These are phyloP conservation scores for Chaetoceros muelleri DNA, from an alignment of 108 stramenopile species.

Conservation along the genomic window DNA sequence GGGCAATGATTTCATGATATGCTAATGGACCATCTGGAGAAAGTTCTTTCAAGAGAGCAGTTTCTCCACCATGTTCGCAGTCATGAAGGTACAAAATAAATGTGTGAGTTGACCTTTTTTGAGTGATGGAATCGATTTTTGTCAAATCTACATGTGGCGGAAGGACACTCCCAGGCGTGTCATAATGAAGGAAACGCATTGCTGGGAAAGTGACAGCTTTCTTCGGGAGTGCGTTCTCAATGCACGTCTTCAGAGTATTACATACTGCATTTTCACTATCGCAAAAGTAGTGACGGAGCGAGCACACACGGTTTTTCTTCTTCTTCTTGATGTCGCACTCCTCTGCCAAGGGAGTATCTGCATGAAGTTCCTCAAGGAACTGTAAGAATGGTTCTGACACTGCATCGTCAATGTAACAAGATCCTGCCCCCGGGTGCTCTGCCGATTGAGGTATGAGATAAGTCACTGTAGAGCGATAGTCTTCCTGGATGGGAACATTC, in stretches of 20 bases:
- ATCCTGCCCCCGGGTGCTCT: slow-evolving; percentile 73
- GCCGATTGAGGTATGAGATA: slow-evolving; percentile 29
- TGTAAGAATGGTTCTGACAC: slow-evolving; percentile 25
- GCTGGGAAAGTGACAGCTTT: slow-evolving; percentile 37
- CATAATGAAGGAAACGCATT: slow-evolving; percentile 66
- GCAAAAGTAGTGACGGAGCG: slow-evolving; percentile 56
- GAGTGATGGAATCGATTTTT: slow-evolving; percentile 31
- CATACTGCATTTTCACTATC: slow-evolving; percentile 41
- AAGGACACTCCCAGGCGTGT: slow-evolving; percentile 27
- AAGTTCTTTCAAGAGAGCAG: slow-evolving; percentile 38
- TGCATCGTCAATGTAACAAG: slow-evolving; percentile 51
- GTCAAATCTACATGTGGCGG: slow-evolving; percentile 67
- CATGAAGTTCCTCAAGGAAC: slow-evolving; percentile 26
- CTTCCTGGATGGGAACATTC: background rate
- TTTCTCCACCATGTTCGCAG: slow-evolving; percentile 57
- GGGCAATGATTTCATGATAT: too few species aligned
- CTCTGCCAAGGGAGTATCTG: slow-evolving; percentile 27
- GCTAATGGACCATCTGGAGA: too few species aligned
- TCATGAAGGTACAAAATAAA: slow-evolving; percentile 63
- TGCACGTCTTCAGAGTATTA: slow-evolving; percentile 12
- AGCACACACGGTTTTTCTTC: slow-evolving; percentile 13
- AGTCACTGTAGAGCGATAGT: slow-evolving; percentile 7
- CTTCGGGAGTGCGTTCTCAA: slow-evolving; percentile 14
- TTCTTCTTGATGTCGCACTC: slow-evolving; percentile 25
- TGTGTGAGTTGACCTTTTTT: slow-evolving; percentile 56